Percentiles rank a stretch among this genome's conserved stretches.
These are phyloP conservation scores for Metrosideros polymorpha DNA, from an alignment of 441 rosid genomes.

Conservation along the genomic window DNA sequence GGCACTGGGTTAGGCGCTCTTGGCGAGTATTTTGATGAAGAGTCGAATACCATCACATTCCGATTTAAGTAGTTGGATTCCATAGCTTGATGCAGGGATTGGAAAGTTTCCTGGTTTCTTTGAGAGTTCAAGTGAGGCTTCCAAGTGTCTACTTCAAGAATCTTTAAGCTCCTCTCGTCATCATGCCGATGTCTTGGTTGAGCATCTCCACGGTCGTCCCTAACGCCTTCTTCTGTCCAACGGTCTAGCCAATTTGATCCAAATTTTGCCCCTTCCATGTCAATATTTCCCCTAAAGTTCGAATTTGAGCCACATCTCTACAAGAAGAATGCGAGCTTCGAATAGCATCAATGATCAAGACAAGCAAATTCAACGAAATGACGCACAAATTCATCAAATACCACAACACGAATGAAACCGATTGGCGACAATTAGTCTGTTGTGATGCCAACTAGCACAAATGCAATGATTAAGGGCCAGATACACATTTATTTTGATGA, in stretches of 20 bases:
- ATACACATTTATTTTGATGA: not conserved
- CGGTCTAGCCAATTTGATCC: slow-evolving; percentile 61
- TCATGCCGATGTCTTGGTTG: slow-evolving; percentile 19
- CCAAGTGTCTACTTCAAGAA: slow-evolving; percentile 77
- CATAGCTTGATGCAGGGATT: not conserved
- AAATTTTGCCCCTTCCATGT: slow-evolving; percentile 24
- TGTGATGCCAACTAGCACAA: not conserved
- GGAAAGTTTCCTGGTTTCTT: slow-evolving; percentile 6
- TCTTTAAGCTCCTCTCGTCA: slow-evolving; percentile 42
- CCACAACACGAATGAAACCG: not conserved
- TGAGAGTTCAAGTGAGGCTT: slow-evolving; percentile 44
- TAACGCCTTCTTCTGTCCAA: slow-evolving; percentile 52
- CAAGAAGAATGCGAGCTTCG: not conserved
- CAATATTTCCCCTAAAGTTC: slow-evolving; percentile 32
- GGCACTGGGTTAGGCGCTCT: slow-evolving; percentile 31
- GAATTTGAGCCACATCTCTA: slow-evolving; percentile 52
- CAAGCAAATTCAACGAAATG: not conserved
- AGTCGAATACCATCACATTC: slow-evolving; percentile 12
- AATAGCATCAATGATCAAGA: not conserved
- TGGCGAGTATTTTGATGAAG: slow-evolving; percentile 27
- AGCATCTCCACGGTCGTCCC: slow-evolving; percentile 20
- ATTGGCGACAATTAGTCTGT: not conserved
- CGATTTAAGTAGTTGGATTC: slow-evolving; percentile 11
- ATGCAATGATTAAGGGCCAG: not conserved
- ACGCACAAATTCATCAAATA: not conserved